Base-by-base conservation (phyloP, 352 stramenopile genomes). In the Pythium rhizo-oryzae region DNA sequence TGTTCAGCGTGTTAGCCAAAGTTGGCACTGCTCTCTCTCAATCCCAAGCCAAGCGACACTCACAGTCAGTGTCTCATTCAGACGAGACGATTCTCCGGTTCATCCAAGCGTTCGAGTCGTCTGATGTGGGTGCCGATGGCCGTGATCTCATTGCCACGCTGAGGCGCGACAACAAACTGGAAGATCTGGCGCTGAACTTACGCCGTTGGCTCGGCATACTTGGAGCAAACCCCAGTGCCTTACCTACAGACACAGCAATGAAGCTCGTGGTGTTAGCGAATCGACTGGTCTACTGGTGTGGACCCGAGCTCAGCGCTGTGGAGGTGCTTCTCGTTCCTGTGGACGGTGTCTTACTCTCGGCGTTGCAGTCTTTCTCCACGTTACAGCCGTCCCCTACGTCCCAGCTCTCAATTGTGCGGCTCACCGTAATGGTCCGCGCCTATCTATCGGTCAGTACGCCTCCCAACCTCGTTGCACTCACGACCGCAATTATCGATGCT, bases 401-500 rank as follows among this genome's bases (percentile, higher is more conserved):
- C 12, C 44, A 57, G 39, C n/a, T 69, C 8, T 75, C 69, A 0
- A 47, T 75, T 12, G 69, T 75, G 8, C 50, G 69, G 13, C 35
- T 75, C 13, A 75, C 28, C 46, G 44, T 75, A 13, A 64, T 71
- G 49, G 23, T 66, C n/a, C 69, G 69, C 19, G 61, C 51, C 1
- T 75, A 69, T 18, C 46, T 75, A 12, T 18, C 59, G 19, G 15
- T 43, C 12, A 59, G 9, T 16, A 23, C n/a, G 1, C 21, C 65
- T 5, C 69, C 69, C 1, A 47, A 75, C 44, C 57, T 75, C 11
- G 23, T 71, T 15, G 23, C 15, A 6, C 43, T 75, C 12, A 75
- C 58, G 8, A 15, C 33, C 9, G 56, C 46, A 35, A n/a, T 75
- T 7, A 13, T 55, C 2, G 59, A 70, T 13, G 39, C 62, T 4